Base-by-base conservation (phyloP, 2,329 filamentous ascomycete species). In the Venturia carpophila region DNA sequence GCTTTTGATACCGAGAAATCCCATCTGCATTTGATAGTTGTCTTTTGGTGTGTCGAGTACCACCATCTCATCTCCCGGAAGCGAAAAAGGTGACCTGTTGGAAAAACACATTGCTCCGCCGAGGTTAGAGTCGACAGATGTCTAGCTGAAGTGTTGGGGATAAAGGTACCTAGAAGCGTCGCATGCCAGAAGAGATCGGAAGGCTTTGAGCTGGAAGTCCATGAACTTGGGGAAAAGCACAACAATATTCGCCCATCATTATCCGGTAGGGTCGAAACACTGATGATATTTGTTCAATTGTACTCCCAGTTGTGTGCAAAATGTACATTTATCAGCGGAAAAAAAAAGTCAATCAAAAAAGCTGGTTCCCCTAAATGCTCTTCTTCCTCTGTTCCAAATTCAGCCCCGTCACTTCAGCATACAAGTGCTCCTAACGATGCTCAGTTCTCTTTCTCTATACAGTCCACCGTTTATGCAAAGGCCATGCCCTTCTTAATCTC, bases 401-500 rank as follows among this genome's bases (percentile, higher is more conserved):
- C 37, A 27, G 27, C 52, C 7, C 19, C 52, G 30, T 63, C 43
- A 19, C 11, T 1, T 45, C 60, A 63, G 41, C 7, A 63, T 49
- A 63, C 62, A 63, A 47, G 27, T 49, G 9, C 24, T 37, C 34
- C 42, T 43, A n/a, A 17, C 39, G 6, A 63, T 24, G 34, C 21
- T n/a, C 9, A n/a, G 13, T 7, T 63, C 15, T 15, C 5, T 21
- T 34, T 37, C 24, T 37, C 6, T 13, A 34, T 30, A 37, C 2
- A 39, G 17, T 41, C 13, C 13, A 11, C 34, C 15, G 2, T 43
- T 24, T 60, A 67, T 27, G 43, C 47, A 66, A 82, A 80, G 66
- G 92, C 86, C 90, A 97, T 89, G 80, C 88, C 85, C 89, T 97
- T 97, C 90, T 97, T 97, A 78, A 97, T 96, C 83, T 97, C 90